A percentile compares a stretch with the other conserved stretches of the same genome.
These are phyloP conservation scores for Vicia villosa DNA, from an alignment of 306 rosid species.

Conservation along the genomic window DNA sequence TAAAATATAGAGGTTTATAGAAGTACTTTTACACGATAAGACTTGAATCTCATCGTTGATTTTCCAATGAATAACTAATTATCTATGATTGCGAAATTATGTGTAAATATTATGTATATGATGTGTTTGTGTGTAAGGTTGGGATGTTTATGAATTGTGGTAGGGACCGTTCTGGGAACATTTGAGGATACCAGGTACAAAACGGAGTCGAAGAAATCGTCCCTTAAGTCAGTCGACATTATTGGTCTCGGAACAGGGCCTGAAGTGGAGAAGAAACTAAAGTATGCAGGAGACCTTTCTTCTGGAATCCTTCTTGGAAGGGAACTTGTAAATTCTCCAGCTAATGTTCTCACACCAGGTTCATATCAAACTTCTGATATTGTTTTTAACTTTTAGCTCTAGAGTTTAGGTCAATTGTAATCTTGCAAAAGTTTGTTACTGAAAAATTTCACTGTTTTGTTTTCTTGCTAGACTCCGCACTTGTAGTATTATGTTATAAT, in stretches of 20 bases:
- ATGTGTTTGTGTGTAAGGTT: background rate
- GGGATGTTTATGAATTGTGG: constrained; percentile 34
- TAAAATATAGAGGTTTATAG: no score
- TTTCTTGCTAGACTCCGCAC: background rate
- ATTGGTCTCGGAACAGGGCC: constrained; percentile 91
- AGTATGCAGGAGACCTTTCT: constrained; percentile 75
- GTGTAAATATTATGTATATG: background rate
- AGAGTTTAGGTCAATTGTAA: background rate
- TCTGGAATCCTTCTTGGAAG: constrained; percentile 83
- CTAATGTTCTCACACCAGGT: constrained; percentile 99
- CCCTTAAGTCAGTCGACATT: constrained; percentile 71
- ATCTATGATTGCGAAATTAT: background rate
- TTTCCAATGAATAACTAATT: background rate
- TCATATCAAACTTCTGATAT: constrained; percentile 27
- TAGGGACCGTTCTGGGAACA: constrained; percentile 79
- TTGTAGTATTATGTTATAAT: constrained; percentile 1
- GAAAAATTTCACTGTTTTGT: background rate
- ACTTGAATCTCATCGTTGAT: background rate
- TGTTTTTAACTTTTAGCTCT: background rate
- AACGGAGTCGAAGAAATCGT: constrained; percentile 77
- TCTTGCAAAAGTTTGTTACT: background rate
- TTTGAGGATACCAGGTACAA: constrained; percentile 83
- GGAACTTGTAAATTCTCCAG: constrained; percentile 95
- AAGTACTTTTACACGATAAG: background rate
- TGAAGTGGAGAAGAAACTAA: constrained; percentile 82